phyloP scores from a whole-genome alignment of 2,329 filamentous ascomycete species.

The Trichoderma sp. region DNA sequence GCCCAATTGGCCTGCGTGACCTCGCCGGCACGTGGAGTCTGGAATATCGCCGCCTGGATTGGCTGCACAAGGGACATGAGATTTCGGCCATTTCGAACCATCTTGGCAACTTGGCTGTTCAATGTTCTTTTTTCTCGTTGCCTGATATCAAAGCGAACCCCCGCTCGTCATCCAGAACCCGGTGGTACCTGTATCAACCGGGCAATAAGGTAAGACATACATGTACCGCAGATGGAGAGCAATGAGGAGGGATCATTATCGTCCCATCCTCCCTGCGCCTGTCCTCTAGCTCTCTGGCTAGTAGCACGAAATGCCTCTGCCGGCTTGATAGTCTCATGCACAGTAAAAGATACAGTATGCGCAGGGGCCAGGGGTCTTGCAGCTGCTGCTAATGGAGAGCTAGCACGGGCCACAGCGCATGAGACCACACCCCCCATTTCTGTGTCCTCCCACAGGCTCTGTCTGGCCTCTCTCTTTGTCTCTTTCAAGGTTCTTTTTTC shows the following conservation, averaged over 20 bases:
- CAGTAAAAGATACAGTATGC: conserved; percentile 8
- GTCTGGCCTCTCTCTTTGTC: background rate
- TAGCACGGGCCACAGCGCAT: conserved; percentile 3
- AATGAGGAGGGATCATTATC: background rate
- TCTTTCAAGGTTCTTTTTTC: background rate
- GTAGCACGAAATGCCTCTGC: background rate
- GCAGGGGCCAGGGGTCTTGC: conserved; percentile 6
- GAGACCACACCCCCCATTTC: conserved; percentile 1
- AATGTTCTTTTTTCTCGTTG: background rate
- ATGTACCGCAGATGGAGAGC: background rate
- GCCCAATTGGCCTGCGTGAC: conserved; percentile 21
- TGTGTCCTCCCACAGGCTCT: background rate
- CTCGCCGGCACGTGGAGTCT: conserved; percentile 19
- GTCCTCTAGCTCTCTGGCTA: background rate
- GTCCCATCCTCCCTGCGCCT: background rate
- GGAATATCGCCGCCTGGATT: background rate
- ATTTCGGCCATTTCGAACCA: background rate
- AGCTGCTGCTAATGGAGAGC: background rate
- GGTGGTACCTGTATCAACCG: background rate
- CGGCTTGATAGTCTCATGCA: conserved; percentile 13
- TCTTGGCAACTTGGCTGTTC: background rate
- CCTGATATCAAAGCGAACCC: background rate
- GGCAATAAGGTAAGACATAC: conserved; percentile 11
- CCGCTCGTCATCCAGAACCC: background rate
- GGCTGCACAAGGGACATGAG: background rate